Evolutionary conservation across 305 asterid species (phyloP).

Genomic region (Fraxinus nigra): DNA sequence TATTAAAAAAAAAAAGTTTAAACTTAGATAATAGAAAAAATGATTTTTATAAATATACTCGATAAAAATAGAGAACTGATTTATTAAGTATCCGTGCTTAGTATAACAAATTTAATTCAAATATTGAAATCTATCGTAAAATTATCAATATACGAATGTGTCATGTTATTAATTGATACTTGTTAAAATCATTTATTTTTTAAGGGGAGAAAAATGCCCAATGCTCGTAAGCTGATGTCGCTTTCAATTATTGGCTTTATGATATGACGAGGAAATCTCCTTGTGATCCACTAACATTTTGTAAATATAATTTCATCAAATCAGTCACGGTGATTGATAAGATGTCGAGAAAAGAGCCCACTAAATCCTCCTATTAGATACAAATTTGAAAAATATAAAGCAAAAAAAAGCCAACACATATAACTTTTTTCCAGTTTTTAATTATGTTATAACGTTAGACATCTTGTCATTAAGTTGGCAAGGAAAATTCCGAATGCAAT

Average conservation of each 20-base stretch:
- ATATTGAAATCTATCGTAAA: no score
- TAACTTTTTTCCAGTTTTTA: neutral
- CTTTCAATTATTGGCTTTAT: slow-evolving; percentile 12
- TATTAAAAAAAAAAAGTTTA: no score
- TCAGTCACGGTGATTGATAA: slow-evolving; percentile 1
- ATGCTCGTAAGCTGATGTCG: neutral
- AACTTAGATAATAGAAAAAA: neutral
- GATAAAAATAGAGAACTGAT: no score
- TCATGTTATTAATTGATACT: no score
- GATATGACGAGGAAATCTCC: slow-evolving; percentile 29
- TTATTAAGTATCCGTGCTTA: neutral
- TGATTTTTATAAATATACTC: no score
- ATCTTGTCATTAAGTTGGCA: neutral
- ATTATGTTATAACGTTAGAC: neutral
- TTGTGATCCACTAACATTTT: slow-evolving; percentile 21
- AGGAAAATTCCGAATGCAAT: neutral
- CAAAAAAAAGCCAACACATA: neutral
- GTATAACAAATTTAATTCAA: neutral
- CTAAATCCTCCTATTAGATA: neutral
- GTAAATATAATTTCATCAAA: slow-evolving; percentile 11
- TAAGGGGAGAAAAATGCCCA: neutral
- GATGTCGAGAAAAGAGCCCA: neutral
- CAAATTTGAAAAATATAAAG: neutral
- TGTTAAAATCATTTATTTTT: no score
- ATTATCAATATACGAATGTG: neutral